Evolutionary conservation across 2,329 filamentous ascomycete genomes (phyloP).

Genomic region (Sarocladiaceae sp.): DNA sequence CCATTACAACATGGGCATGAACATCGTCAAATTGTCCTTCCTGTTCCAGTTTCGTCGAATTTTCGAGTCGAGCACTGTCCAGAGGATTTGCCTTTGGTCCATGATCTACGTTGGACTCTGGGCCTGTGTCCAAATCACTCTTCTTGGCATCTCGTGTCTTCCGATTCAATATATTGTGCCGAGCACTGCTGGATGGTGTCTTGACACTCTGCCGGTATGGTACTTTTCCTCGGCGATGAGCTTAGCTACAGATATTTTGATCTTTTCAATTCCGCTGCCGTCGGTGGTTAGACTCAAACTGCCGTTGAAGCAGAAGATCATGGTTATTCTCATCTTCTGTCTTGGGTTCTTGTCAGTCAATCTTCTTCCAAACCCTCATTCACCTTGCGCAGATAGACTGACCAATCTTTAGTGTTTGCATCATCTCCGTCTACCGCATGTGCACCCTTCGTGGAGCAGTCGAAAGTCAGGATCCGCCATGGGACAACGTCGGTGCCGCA

Average conservation of each 20-base stretch:
- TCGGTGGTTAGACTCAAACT: constrained; percentile 21
- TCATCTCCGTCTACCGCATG: constrained; percentile 28
- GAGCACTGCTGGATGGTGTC: constrained; percentile 19
- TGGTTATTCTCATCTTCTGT: constrained; percentile 24
- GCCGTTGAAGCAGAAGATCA: constrained; percentile 20
- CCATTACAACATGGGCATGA: constrained; percentile 26
- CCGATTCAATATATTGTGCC: constrained; percentile 21
- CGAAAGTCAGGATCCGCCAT: constrained; percentile 23
- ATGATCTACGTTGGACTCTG: constrained; percentile 22
- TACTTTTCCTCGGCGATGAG: constrained; percentile 25
- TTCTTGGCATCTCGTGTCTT: constrained; percentile 23
- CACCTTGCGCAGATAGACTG: neutral
- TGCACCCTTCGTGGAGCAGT: constrained; percentile 24
- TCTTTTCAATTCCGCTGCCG: constrained; percentile 23
- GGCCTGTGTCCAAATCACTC: constrained; percentile 20
- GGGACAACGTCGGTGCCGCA: constrained; percentile 25
- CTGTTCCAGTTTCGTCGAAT: constrained; percentile 29
- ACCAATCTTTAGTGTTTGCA: constrained; percentile 21
- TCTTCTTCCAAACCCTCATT: neutral
- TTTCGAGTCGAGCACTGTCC: constrained; percentile 18
- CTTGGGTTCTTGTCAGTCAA: constrained; percentile 27
- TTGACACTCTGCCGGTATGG: constrained; percentile 25
- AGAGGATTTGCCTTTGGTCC: constrained; percentile 23
- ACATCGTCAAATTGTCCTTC: constrained; percentile 27
- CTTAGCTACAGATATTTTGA: constrained; percentile 22